Conservation (phyloP, 495 filamentous ascomycete genomes). For the Trichocladium uniseriatum region DNA sequence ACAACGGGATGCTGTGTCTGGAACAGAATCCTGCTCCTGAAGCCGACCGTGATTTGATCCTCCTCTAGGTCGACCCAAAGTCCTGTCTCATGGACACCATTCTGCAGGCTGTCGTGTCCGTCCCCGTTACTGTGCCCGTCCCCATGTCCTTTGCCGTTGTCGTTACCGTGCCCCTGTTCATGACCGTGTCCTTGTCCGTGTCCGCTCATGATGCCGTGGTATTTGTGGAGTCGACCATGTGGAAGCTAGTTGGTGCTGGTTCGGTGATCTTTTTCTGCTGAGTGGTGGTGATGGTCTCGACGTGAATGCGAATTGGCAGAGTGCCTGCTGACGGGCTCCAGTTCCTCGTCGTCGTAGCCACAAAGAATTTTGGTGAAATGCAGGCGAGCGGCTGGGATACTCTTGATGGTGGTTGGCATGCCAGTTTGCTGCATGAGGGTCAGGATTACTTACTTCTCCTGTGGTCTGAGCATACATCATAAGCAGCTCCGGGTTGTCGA, state of each 20-base stretch:
- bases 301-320: background rate
- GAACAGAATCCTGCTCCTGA: too few species aligned
- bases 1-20: too few species aligned
- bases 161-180: too few species aligned
- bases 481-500: slow-evolving; percentile 43
- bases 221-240: too few species aligned
- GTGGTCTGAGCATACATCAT: slow-evolving; percentile 44
- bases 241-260: background rate
- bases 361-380: slow-evolving; percentile 43
- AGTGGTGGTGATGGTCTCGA: background rate
- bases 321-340: background rate
- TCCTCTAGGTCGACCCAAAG: too few species aligned
- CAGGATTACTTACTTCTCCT: slow-evolving; percentile 31
- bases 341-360: slow-evolving; percentile 32
- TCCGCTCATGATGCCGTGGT: too few species aligned
- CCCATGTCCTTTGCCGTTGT: too few species aligned
- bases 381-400: slow-evolving; percentile 37
- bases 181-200: too few species aligned
- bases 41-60: too few species aligned
- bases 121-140: too few species aligned
- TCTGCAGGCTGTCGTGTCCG: too few species aligned
- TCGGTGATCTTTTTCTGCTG: background rate
- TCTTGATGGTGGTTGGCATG: slow-evolving; percentile 20
- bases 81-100: too few species aligned
- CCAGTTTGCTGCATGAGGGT: background rate